Conservation (phyloP, 768 basidiomycete species). For the Rhodotorula babjevae region DNA sequence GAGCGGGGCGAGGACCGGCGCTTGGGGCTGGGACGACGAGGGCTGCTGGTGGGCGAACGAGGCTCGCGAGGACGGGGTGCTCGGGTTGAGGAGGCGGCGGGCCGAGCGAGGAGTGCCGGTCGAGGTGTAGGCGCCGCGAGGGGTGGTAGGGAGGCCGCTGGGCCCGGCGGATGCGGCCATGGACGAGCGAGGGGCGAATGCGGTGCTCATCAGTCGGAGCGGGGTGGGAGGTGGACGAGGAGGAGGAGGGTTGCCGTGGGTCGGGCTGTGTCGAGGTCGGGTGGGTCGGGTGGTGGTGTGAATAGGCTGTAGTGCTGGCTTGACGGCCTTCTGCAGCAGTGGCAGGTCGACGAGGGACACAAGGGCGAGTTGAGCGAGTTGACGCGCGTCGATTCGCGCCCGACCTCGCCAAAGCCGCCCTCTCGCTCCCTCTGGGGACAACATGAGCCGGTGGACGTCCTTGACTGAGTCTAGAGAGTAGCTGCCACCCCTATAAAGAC, state of each 20-base stretch:
- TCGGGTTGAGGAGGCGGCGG: conserved; percentile 5
- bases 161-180: neutral
- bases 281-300: too few relatives aligned
- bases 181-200: neutral
- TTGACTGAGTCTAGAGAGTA: too few relatives aligned
- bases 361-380: too few relatives aligned
- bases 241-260: neutral
- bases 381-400: too few relatives aligned
- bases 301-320: too few relatives aligned
- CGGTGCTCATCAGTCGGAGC: neutral
- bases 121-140: neutral
- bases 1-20: conserved; percentile 10
- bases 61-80: neutral
- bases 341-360: too few relatives aligned
- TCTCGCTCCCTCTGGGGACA: neutral
- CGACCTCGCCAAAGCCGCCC: neutral
- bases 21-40: neutral
- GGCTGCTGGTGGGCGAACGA: neutral
- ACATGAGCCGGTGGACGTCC: too few relatives aligned
- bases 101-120: neutral
- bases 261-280: too few relatives aligned
- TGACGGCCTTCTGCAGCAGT: too few relatives aligned
- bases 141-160: neutral
- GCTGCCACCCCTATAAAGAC: too few relatives aligned
- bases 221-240: neutral